These are phyloP conservation scores for Ilyonectria mors-panacis DNA, from an alignment of 2,329 filamentous ascomycete genomes.

Conservation along the genomic window DNA sequence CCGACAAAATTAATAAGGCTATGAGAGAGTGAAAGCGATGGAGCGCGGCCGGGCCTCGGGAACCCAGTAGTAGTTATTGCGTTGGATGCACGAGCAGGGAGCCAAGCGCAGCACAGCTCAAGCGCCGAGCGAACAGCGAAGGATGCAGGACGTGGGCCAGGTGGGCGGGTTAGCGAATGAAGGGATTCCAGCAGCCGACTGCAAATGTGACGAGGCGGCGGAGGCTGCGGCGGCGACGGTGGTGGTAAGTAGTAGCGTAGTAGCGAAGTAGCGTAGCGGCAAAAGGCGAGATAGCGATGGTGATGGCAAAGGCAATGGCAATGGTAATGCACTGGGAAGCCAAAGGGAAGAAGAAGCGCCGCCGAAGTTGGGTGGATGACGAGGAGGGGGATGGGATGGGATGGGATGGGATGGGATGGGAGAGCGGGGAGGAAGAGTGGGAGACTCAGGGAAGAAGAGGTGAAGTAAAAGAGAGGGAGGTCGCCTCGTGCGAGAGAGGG, in stretches of 20 bases:
- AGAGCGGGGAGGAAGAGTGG: slow-evolving; percentile 21
- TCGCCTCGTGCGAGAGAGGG: slow-evolving; percentile 45
- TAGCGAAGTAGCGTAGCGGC: background rate
- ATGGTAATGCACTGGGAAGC: slow-evolving; percentile 13
- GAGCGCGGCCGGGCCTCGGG: slow-evolving; percentile 18
- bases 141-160: slow-evolving; percentile 49
- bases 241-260: slow-evolving; percentile 25
- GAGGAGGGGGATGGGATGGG: slow-evolving; percentile 14
- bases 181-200: slow-evolving; percentile 47
- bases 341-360: slow-evolving; percentile 14
- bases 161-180: slow-evolving; percentile 45
- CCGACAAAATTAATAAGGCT: slow-evolving; percentile 16
- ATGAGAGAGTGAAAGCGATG: background rate
- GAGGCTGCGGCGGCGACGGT: slow-evolving; percentile 29
- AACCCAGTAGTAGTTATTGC: slow-evolving; percentile 27
- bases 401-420: slow-evolving; percentile 9
- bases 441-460: slow-evolving; percentile 33
- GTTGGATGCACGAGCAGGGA: slow-evolving; percentile 32
- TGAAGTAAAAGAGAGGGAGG: slow-evolving; percentile 31
- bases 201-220: slow-evolving; percentile 47
- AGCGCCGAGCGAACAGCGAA: slow-evolving; percentile 47
- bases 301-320: background rate
- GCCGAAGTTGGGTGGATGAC: slow-evolving; percentile 6
- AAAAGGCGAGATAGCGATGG: background rate
- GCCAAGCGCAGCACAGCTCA: slow-evolving; percentile 36